phyloP scores from a whole-genome alignment of 257 asterid species.

The Capsicum pubescens region DNA sequence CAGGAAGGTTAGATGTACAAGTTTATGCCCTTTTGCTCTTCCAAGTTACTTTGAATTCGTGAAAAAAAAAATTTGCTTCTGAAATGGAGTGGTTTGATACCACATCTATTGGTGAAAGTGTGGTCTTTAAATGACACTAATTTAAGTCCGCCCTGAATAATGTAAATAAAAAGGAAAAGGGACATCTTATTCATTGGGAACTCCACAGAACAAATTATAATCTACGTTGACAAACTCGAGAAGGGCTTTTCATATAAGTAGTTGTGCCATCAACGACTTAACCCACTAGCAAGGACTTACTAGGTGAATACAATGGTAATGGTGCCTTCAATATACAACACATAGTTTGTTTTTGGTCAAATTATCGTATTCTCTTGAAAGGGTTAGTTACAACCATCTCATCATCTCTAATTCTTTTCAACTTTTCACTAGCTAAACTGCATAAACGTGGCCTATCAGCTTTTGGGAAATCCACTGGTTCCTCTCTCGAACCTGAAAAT shows the following conservation, averaged over 20 bases:
- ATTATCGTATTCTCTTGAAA: slow-evolving; percentile 49
- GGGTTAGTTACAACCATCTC: slow-evolving; percentile 46
- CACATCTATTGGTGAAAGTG: not conserved
- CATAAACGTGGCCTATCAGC: slow-evolving; percentile 39
- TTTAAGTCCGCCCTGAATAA: not conserved
- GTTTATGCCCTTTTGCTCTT: not conserved
- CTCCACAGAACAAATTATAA: not conserved
- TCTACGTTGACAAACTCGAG: not conserved
- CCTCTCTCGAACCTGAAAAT: slow-evolving; percentile 42
- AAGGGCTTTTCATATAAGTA: too few relatives aligned
- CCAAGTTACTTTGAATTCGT: not conserved
- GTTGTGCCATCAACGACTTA: not conserved
- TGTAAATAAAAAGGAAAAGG: not conserved
- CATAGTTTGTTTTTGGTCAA: not conserved
- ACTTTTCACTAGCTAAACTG: slow-evolving; percentile 41
- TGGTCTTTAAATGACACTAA: not conserved
- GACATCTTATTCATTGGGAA: not conserved
- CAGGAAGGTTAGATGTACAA: not conserved
- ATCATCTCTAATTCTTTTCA: slow-evolving; percentile 56
- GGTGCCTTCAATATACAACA: not conserved
- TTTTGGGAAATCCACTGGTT: slow-evolving; percentile 16
- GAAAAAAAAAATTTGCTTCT: not conserved
- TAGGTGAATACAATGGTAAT: not conserved
- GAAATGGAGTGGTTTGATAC: not conserved
- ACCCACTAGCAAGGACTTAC: not conserved